Evolutionary conservation across 2,329 filamentous ascomycete species (phyloP), one percentile per base, ranked within the genome.

Genomic region (Pseudogymnoascus sp.): DNA sequence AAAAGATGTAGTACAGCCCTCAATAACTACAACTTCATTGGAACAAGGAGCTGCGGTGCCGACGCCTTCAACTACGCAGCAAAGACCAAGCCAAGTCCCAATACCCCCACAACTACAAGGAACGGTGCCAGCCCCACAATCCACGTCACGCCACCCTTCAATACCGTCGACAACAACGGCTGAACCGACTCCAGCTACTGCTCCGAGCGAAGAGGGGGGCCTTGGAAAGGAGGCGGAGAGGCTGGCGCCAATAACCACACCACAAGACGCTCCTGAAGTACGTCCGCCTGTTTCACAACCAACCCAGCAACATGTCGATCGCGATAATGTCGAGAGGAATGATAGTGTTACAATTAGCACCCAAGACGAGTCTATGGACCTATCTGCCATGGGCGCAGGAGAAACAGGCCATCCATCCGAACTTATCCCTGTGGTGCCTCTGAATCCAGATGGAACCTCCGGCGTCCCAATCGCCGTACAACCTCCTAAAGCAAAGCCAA

Each of bases 371-470:
- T 50, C 33, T 26, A 46, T 63, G 13, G 65, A 66, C 38, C 31
- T 66, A 35, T 65, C 63, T 35, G 60, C 61, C 13, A 31, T 65
- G 21, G 63, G 63, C 2, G 64, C 59, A 53, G 65, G 63, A 19
- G 64, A 65, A 59, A 29, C 64, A 19, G 60, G 35, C 33, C 35
- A 56, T 15, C 61, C 60, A 9, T 63, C 63, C 21, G 44, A 69
- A 35, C 60, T 69, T 59, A 66, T 71, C 11, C 65, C 64, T 11
- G 66, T 67, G 29, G 70, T 66, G 29, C 63, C 63, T 15, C 63
- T 71, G 26, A 70, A 70, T 62, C 65, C 66, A 31, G 70, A 72
- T 64, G 70, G 70, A 63, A 68, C 69, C 59, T 68, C 70, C 29
- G 66, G 65, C 40, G 10, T 13, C 13, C 23, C 44, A 31, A 64